Percentiles rank a stretch among this genome's conserved stretches.
Conservation (phyloP, 441 rosid species). For the Populus tomentosa region DNA sequence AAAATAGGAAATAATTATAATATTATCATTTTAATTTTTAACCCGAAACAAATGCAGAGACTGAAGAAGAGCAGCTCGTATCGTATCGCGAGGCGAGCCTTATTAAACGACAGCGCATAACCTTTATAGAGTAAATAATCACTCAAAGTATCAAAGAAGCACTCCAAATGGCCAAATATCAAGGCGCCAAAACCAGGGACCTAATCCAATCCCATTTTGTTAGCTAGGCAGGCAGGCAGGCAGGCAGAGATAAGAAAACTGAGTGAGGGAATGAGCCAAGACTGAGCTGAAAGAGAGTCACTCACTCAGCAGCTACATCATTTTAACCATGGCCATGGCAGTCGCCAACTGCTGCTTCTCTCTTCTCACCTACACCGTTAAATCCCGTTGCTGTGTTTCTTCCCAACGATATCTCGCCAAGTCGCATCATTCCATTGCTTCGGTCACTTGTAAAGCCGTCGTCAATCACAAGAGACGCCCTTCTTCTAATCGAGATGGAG, state of each 20-base stretch:
- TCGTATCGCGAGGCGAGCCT: too few species aligned
- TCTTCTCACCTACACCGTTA: constrained; percentile 36
- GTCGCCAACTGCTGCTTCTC: constrained; percentile 60
- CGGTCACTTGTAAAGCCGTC: constrained; percentile 24
- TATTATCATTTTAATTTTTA: too few species aligned
- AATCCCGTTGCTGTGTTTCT: constrained; percentile 31
- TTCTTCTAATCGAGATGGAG: not conserved
- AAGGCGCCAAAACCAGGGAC: not conserved
- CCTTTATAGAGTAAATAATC: too few species aligned
- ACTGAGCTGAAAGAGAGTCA: not conserved
- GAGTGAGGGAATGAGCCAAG: not conserved
- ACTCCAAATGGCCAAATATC: not conserved
- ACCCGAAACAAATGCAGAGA: too few species aligned
- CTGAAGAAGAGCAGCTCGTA: too few species aligned
- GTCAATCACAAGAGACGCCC: constrained; percentile 20
- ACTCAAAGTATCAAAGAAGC: not conserved
- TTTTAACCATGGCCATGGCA: constrained; percentile 38
- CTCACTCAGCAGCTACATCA: not conserved
- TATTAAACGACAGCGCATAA: too few species aligned
- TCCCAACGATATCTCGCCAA: constrained; percentile 32
- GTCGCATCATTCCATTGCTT: constrained; percentile 22
- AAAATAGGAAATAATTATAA: too few species aligned
- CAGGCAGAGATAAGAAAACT: not conserved
- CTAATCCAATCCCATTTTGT: not conserved
- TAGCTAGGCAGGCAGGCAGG: not conserved